These are phyloP conservation scores for Russula griseocarnosa DNA, from an alignment of 768 basidiomycete species.

Conservation along the genomic window DNA sequence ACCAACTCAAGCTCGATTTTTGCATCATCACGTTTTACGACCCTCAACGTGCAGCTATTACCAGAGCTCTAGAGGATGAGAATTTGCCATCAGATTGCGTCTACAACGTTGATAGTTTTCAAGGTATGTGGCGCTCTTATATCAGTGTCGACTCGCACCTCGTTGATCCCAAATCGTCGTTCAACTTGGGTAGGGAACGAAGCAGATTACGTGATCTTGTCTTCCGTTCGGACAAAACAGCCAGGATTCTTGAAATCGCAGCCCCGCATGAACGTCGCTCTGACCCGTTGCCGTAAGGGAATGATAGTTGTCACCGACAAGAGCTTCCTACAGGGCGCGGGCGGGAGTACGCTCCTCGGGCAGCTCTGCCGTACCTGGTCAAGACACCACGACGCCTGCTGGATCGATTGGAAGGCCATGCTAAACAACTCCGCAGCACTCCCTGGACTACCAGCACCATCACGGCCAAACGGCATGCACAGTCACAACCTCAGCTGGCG, in stretches of 20 bases:
- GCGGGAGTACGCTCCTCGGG: slow-evolving; percentile 43
- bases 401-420: slow-evolving; percentile 32
- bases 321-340: slow-evolving; percentile 37
- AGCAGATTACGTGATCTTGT: slow-evolving; percentile 47
- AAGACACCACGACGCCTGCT: slow-evolving; percentile 32
- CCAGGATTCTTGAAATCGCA: slow-evolving; percentile 46
- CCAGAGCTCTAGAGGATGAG: slow-evolving; percentile 36
- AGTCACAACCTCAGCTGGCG: neutral
- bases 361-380: slow-evolving; percentile 34
- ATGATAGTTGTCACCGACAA: slow-evolving; percentile 48
- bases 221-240: slow-evolving; percentile 44
- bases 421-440: neutral
- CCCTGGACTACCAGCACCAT: neutral
- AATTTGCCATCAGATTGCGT: slow-evolving; percentile 35
- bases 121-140: neutral
- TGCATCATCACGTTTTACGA: slow-evolving; percentile 55
- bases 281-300: slow-evolving; percentile 43
- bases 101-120: slow-evolving; percentile 19
- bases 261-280: slow-evolving; percentile 45
- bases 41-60: slow-evolving; percentile 46
- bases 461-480: neutral
- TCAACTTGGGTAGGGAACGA: slow-evolving; percentile 44
- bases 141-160: neutral
- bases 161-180: neutral
- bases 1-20: slow-evolving; percentile 32